Percentiles rank a stretch among this genome's conserved stretches.
Evolutionary conservation across 768 basidiomycete species (phyloP).

Genomic region (Hygrophorus pudorinus): DNA sequence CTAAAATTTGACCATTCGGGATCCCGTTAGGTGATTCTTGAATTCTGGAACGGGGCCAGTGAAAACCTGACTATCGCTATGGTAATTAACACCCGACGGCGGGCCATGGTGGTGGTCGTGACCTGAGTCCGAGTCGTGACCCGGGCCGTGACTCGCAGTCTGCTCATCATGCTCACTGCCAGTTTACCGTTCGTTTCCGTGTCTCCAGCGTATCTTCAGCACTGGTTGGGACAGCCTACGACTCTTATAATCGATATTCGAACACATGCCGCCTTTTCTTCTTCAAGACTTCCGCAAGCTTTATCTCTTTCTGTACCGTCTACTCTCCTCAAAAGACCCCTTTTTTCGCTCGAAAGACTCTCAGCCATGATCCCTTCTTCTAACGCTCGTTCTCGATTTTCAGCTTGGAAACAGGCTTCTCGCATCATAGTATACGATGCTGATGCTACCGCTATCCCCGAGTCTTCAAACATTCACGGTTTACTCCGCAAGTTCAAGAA

Average conservation of each 20-base stretch:
- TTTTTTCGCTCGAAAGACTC: slow-evolving; percentile 72
- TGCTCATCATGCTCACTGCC: too few relatives aligned
- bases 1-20: too few relatives aligned
- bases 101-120: too few relatives aligned
- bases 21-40: too few relatives aligned
- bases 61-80: too few relatives aligned
- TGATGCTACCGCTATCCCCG: slow-evolving; percentile 52
- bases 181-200: too few relatives aligned
- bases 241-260: slow-evolving; percentile 82
- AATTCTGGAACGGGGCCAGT: too few relatives aligned
- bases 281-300: slow-evolving; percentile 56
- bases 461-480: slow-evolving; percentile 60
- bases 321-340: slow-evolving; percentile 85
- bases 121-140: too few relatives aligned
- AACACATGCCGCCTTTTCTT: slow-evolving; percentile 62
- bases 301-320: slow-evolving; percentile 89
- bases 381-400: slow-evolving; percentile 48
- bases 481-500: slow-evolving; percentile 67
- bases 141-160: too few relatives aligned
- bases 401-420: slow-evolving; percentile 43
- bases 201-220: too few relatives aligned
- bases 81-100: too few relatives aligned
- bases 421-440: slow-evolving; percentile 82
- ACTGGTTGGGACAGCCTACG: too few relatives aligned
- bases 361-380: slow-evolving; percentile 68